Conservation (phyloP, 108 stramenopile genomes). For the Pinguiococcus pyrenoidosus region DNA sequence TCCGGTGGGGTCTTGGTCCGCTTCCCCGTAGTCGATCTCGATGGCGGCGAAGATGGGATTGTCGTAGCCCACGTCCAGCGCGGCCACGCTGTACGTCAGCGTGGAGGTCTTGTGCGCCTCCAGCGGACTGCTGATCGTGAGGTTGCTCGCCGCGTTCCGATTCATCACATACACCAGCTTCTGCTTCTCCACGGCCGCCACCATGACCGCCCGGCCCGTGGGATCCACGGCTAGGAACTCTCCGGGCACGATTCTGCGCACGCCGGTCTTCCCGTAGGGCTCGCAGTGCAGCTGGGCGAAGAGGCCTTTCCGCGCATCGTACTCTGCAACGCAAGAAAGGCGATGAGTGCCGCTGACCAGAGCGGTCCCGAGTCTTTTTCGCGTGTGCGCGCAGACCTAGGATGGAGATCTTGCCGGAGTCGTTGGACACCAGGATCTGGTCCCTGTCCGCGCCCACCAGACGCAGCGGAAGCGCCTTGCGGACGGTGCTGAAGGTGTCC, state of each 20-base stretch:
- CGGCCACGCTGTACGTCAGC: slow-evolving; percentile 62
- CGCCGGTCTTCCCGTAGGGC: slow-evolving; percentile 53
- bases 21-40: slow-evolving; percentile 81
- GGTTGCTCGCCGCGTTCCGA: slow-evolving; percentile 49
- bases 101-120: slow-evolving; percentile 81
- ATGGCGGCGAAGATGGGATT: slow-evolving; percentile 91
- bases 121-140: slow-evolving; percentile 79
- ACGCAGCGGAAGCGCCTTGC: slow-evolving; percentile 54
- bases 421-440: slow-evolving; percentile 68
- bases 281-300: slow-evolving; percentile 9
- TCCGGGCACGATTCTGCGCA: slow-evolving; percentile 83
- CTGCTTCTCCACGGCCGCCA: slow-evolving; percentile 31
- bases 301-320: neutral
- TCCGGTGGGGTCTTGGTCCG: slow-evolving; percentile 46
- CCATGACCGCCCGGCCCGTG: slow-evolving; percentile 70
- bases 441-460: slow-evolving; percentile 69
- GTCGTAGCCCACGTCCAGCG: slow-evolving; percentile 89
- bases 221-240: slow-evolving; percentile 92
- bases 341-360: neutral
- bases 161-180: slow-evolving; percentile 61
- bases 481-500: slow-evolving; percentile 58
- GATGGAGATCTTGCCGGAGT: slow-evolving; percentile 68
- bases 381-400: slow-evolving; percentile 17
- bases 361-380: neutral
- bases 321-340: neutral